Base-by-base conservation (phyloP, 2,329 filamentous ascomycete genomes). In the Alternaria longipes region DNA sequence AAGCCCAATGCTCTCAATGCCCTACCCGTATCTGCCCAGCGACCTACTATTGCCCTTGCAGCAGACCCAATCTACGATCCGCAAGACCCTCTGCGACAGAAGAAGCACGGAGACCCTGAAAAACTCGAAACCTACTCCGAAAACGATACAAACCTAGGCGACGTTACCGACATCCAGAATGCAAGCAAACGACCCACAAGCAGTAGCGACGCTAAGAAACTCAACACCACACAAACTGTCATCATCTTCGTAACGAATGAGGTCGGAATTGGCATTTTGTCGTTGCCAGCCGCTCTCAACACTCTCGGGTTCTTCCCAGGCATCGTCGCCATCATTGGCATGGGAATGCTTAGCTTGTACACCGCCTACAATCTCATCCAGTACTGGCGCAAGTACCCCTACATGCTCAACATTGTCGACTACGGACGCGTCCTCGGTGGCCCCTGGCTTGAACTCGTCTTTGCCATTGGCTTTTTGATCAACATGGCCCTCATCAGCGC, bases 231-330 rank as follows among this genome's bases (percentile, higher is more conserved):
- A 47, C 68, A 73, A 69, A 69, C 71, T 28, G 70, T 69, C 50
- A 72, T 74, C 16, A 74, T 74, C 20, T 72, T 74, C 51, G 59
- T 74, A 54, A 74, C 71, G 4, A 74, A 73, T 44, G 70, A 74
- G 50, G 69, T 74, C 20, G 71, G 72, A 34, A 73, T 74, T n/a
- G 72, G 72, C 26, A 72, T 73, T 50, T 62, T 74, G 16, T 72
- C 68, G 9, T 55, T 74, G 20, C 71, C 71, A 20, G 64, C 68
- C 20, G 71, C 70, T 9, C 63, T 74, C 24, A 69, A 73, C 38
- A 63, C 64, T 4, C 62, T 74, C 7, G 68, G 71, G 1, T 72
- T 74, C 52, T 72, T 74, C 38, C 72, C 71, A 3, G 70, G 72
- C 14, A 59, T 74, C 6, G 42, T 74, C 1, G 64, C 63, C 44